Evolutionary conservation across 1,284 basidiomycete genomes (phyloP), one percentile per base, ranked within the genome.

Genomic region (Tilletia walkeri): DNA sequence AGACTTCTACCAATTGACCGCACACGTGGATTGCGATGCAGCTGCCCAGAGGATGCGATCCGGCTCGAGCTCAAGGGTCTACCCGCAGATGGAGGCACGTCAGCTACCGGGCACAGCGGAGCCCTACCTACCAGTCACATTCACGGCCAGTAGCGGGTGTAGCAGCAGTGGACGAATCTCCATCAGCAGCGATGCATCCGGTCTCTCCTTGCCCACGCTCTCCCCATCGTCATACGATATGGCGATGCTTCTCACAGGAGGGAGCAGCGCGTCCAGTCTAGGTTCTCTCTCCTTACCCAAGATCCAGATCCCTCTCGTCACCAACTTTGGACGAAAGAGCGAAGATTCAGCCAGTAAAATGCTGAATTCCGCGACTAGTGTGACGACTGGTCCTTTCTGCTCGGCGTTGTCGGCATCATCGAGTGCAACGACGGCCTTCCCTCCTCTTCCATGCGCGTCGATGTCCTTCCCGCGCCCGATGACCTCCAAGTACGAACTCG

Each of bases 401-500:
- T 48, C 50, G 50, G 7, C 50, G 16, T 16, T 18, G 20, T n/a
- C 50, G 50, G 50, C 16, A 24, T n/a, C 16, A 18, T 18, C 18
- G 16, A 30, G 24, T 30, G 12, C 50, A 53, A 12, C 20, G 7
- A 16, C 18, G 6, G 50, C 50, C 20, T 53, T 53, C 20, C 50
- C 50, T 12, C 50, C 50, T 9, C 50, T 53, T 7, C 50, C 50
- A 9, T 53, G 50, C 50, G 50, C 50, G 6, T 53, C 50, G 50
- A 24, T n/a, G 16, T 53, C 50, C 12, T 53, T 53, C 20, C 50
- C 50, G 12, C 7, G 16, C 12, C 50, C 50, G 20, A 53, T 53
- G 50, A 53, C 12, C 50, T 53, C 50, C 50, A 53, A 53, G 20
- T 53, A 53, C 50, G 50, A 53, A 18, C 50, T 18, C n/a, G 50